A percentile compares a stretch with the other conserved stretches of the same genome.
These are phyloP conservation scores for Cyberlindnera mrakii DNA, from an alignment of 805 yeast species.

Conservation along the genomic window DNA sequence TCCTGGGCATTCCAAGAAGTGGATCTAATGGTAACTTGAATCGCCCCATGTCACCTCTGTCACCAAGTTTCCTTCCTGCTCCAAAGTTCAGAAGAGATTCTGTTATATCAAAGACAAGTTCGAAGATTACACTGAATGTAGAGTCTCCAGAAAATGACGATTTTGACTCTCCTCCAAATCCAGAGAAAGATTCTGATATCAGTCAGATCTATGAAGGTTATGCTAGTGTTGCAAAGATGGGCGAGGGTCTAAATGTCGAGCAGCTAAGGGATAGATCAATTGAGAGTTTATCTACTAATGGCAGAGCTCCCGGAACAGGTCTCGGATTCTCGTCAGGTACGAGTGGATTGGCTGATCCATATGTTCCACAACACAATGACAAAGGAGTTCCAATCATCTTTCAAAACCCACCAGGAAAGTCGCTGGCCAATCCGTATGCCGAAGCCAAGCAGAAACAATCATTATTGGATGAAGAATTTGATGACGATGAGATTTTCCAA, in stretches of 20 bases:
- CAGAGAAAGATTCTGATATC: conserved; percentile 24
- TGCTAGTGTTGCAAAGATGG: conserved; percentile 20
- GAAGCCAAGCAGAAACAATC: conserved; percentile 2
- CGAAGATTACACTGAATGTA: conserved; percentile 7
- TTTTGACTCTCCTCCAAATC: conserved; percentile 10
- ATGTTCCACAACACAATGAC: conserved; percentile 3
- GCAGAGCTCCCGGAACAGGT: conserved; percentile 7
- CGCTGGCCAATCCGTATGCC: conserved; percentile 4
- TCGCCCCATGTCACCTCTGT: conserved; percentile 27
- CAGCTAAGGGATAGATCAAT: neutral
- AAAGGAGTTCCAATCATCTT: neutral
- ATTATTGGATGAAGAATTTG: conserved; percentile 23
- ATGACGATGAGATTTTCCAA: conserved; percentile 22
- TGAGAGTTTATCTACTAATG: neutral
- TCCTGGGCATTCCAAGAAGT: conserved; percentile 18
- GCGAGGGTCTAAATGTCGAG: neutral
- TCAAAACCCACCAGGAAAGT: neutral
- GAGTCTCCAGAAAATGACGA: conserved; percentile 14
- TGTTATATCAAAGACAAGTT: conserved; percentile 16
- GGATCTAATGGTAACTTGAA: conserved; percentile 11
- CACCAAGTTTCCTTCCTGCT: conserved; percentile 33
- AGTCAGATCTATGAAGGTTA: conserved; percentile 28
- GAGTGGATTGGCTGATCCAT: conserved; percentile 10
- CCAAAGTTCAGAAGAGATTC: conserved; percentile 26
- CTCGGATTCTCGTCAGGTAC: conserved; percentile 9